Base-by-base conservation (phyloP, 306 rosid genomes). In the Vicia faba region DNA sequence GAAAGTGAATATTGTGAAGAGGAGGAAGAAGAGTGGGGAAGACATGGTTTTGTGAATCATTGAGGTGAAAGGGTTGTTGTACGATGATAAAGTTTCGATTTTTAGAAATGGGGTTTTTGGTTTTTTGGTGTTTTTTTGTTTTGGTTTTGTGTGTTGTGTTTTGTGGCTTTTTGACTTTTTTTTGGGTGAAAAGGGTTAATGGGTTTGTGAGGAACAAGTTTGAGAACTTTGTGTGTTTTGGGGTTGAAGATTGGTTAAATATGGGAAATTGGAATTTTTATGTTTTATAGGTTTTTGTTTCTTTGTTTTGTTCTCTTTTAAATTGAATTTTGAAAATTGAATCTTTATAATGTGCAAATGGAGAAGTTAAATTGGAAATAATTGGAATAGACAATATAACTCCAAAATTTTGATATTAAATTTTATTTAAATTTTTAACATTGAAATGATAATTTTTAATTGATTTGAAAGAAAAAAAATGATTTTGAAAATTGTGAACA, bases 31-130 rank as follows among this genome's bases (percentile, higher is more conserved):
- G 0, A 54, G 16, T 7, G 66, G 11, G 5, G 29, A 33, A 53
- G 48, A 31, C 46, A 31, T 14, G 36, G 55, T 43, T 0, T 62
- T 29, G 60, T 4, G 76, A 71, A 61, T 44, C 68, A 50, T 61
- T 0, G 68, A 67, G 63, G 3, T 14, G 31, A 45, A 44, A 31
- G 2, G 39, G 46, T 7, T 26, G 40, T 15, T 36, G 23, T 64
- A 36, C 4, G 31, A 25, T 20, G 77, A 11, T 39, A 71, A 75
- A 71, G 75, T n/a, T 71, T 71, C 0, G 51, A 25, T 60, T 66
- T 75, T 71, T 56, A 58, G 6, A 16, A 20, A 50, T 73, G 69
- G 58, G 66, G 20, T 64, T 69, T 49, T 26, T 51, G 16, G 35
- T 29, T 25, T 31, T 31, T 58, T 43, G 63, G 40, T 8, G 2